Evolutionary conservation across 495 filamentous ascomycete genomes (phyloP), one percentile per base, ranked within the genome.

Genomic region (Eremomyces bilateralis): DNA sequence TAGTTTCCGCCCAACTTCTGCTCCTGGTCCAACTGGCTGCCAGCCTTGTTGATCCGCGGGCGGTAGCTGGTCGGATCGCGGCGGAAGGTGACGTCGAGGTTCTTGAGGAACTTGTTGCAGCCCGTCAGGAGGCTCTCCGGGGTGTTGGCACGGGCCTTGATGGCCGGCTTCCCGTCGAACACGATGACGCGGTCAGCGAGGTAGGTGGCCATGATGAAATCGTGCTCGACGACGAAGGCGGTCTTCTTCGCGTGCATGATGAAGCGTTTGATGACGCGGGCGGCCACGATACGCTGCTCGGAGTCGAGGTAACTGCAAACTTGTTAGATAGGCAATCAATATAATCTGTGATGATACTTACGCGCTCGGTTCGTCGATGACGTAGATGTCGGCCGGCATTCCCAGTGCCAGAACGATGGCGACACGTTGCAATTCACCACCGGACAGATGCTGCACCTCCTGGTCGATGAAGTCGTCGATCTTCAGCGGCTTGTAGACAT

Each of bases 191-290:
- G 79, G 48, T 97, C 88, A 27, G 90, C 88, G 15, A 95, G 71
- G 54, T 97, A 97, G 13, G 88, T 79, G 20, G 82, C 83, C 88
- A 95, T 95, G 63, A 94, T 95, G 62, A 97, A 95, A 71, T 97
- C 90, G 76, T 97, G 88, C 71, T 97, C 88, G 46, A 95, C 88
- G 42, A 97, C 71, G 54, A 97, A 95, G 22, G 90, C 88, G 1
- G 88, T 95, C 67, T 95, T 95, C 74, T 97, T 95, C 38, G 80
- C 71, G 64, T 95, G 84, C 88, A 95, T 97, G 48, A 97, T 94
- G 68, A 93, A 97, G 40, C 88, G 76, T 64, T 97, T 97, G 62
- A 97, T 97, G 46, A 95, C 88, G 50, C 84, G 71, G 32, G 82
- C 76, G 41, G 85, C 88, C 39, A 95, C 70, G 44, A 97, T 94